Evolutionary conservation across 768 basidiomycete species (phyloP).

Genomic region (Naganishia vishniacii): DNA sequence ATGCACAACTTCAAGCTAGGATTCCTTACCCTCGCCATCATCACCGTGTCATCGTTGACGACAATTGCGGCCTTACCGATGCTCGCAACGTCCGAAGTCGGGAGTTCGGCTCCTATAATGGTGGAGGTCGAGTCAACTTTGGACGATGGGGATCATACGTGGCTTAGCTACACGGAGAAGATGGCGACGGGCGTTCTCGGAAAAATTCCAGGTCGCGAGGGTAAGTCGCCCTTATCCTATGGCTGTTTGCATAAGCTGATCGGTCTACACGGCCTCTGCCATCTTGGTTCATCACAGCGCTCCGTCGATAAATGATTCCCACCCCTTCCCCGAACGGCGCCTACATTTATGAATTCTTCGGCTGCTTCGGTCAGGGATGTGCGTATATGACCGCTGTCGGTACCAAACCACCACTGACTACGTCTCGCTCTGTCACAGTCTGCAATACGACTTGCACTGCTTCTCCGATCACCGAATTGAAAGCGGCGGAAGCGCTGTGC

Average conservation of each 20-base stretch:
- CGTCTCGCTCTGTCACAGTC: neutral
- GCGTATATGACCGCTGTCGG: neutral
- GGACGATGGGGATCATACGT: conserved; percentile 4
- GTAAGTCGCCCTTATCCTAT: neutral
- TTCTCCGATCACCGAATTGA: neutral
- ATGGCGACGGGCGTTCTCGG: conserved; percentile 9
- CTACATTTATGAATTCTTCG: conserved; percentile 17
- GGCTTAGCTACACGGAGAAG: conserved; percentile 8
- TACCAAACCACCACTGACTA: neutral
- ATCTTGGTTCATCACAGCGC: no score
- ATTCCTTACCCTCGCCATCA: neutral
- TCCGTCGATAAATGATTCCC: conserved; percentile 6
- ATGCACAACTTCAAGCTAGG: neutral
- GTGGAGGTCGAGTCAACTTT: neutral
- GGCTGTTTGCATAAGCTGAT: no score
- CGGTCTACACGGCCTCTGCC: no score
- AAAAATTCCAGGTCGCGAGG: conserved; percentile 2
- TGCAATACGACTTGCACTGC: conserved; percentile 14
- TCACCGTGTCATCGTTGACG: neutral
- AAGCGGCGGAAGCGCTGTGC: conserved; percentile 1
- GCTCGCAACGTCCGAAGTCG: neutral
- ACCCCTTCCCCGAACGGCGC: conserved; percentile 5
- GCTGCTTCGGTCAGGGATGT: conserved; percentile 16
- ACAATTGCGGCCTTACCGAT: neutral
- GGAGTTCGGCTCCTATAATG: neutral